Evolutionary conservation across 2,329 filamentous ascomycete genomes (phyloP), one percentile per base, ranked within the genome.

Genomic region (Penicillium sp.): DNA sequence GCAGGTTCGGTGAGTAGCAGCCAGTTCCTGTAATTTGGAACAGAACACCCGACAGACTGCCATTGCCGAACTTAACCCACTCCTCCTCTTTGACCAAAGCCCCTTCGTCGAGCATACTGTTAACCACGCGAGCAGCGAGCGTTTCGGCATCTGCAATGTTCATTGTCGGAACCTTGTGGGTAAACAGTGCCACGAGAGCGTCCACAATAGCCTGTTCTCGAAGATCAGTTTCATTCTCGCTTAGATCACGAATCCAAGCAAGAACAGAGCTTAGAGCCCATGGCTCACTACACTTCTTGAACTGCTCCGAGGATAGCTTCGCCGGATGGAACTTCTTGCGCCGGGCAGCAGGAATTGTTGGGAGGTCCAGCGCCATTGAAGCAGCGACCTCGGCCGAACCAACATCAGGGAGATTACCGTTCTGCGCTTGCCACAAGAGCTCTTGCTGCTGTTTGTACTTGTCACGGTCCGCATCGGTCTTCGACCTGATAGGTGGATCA

Each of bases 71-170:
- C 60, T 94, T 96, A 51, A 98, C 84, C 93, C 94, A 98, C 69
- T 98, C 94, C 64, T 98, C 93, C 21, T 96, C 91, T 10, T 84
- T 83, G 4, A 94, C 73, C 20, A 98, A 71, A 8, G 88, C 87
- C 26, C 83, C 84, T 7, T 84, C 81, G 16, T 79, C 76, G 50
- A 91, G 79, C 87, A 98, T 93, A 32, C 83, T 79, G 39, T 81
- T 74, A 2, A 94, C 82, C 0, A 95, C 86, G 27, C 80, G 81
- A 43, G 80, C 78, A 47, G 87, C 87, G 36, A 98, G 74, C 1
- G 83, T 84, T 63, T 98, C 93, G 0, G 93, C 93, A 72, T 98
- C 94, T 4, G 91, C 90, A 28, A 93, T 91, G 56, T 98, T 97
- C 88, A 98, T 96, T 0, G 89, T 98, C 0, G 93, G 90, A 1